Evolutionary conservation across 768 basidiomycete species (phyloP), one percentile per base, ranked within the genome.

Genomic region (Hericium coralloides): DNA sequence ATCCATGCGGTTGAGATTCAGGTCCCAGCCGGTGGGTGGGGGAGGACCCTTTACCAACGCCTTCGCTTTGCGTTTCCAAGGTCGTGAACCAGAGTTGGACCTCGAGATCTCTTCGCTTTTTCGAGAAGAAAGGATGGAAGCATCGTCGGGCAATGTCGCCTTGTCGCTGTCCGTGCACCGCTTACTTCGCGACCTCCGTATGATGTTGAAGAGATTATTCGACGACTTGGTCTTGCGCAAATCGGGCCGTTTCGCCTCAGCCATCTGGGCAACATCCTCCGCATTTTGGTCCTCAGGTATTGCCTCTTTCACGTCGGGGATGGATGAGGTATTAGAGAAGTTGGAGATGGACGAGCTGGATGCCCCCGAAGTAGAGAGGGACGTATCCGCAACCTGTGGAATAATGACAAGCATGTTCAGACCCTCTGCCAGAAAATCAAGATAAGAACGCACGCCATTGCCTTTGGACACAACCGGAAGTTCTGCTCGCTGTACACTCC

Each of bases 161-260:
- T 74, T 71, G 53, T 79, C 73, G 59, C 51, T 66, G 61, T 66
- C 72, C 71, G 59, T 67, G 66, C 69, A 68, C 72, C 68, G 70
- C 70, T 67, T 70, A 51, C 72, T 68, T 47, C 75, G 72, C 43
- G 73, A 71, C 60, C 69, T 72, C 65, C 65, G 75, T 69, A 65
- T 78, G 60, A 71, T 70, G 51, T 60, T 75, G 72, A 53, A 69
- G 36, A 65, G 69, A 56, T 65, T 65, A 45, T 80, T 66, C 12
- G 78, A 79, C 8, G 77, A 72, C 67, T 79, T 83, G 38, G 73
- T 65, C 67, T 75, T 83, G 53, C 77, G 77, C 12, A 74, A 64
- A 55, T 76, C 73, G 58, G 65, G 49, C 60, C 65, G 39, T 58
- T 63, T 56, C 68, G 68, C 39, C 6, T 58, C 36, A 31, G 63